Base-by-base conservation (phyloP, 163 green algal species). In the Scenedesmus sp. region DNA sequence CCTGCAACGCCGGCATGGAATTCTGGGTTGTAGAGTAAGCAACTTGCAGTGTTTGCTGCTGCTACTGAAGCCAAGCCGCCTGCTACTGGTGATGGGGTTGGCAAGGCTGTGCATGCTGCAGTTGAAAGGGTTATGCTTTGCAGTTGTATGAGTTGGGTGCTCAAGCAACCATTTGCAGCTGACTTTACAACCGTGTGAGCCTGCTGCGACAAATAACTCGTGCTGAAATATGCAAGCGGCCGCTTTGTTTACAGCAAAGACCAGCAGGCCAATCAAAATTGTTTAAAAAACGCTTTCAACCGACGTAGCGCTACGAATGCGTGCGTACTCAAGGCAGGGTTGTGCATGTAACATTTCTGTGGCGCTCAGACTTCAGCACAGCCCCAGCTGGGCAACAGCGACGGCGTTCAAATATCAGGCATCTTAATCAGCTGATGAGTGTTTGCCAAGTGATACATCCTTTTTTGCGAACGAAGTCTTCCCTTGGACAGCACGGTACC, bases 31-130 rank as follows among this genome's bases (percentile, higher is more conserved):
- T 40, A 40, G 16, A 40, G 30, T 7, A 76, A 76, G 30, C 7
- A 76, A 30, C 65, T 5, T 10, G 65, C 65, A 40, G 30, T 76
- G 65, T 76, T 76, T 40, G 65, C 65, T 76, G 65, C 65, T 76
- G 65, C 65, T 76, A 76, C 65, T 76, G 30, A 76, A 40, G 65
- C 65, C 65, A 76, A 76, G 65, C 65, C 65, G 65, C 65, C 65
- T 76, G 65, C 65, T 76, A 30, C 30, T 76, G 12, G 65, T 37
- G 65, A 76, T 76, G 65, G 65, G 65, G 65, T 76, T 76, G 65
- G 65, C 65, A 76, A 76, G 30, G 65, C 65, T 40, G 65, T 76
- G 65, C 65, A 76, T 76, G 65, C 6, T 76, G 65, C 30, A 76
- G 30, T 18, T 35, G 30, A 10, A 6, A 76, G 26, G 65, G 7